Evolutionary conservation across 1,284 basidiomycete species (phyloP).

Genomic region (Xerocomus amazonicus): DNA sequence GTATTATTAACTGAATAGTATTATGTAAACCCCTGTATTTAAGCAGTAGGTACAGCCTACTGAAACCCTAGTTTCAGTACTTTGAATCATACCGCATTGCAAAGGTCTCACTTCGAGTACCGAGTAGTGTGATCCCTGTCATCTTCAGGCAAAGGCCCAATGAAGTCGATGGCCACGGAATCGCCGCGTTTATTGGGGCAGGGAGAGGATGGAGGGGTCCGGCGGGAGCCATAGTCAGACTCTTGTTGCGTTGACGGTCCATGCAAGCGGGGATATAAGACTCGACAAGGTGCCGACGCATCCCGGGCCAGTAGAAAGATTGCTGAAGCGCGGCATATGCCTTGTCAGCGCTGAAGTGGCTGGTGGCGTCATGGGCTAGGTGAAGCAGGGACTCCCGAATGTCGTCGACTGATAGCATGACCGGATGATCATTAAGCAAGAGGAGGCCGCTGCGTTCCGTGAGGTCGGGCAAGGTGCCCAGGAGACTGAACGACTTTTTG

Average conservation of each 20-base stretch:
- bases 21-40: too few species aligned
- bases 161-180: too few species aligned
- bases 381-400: neutral
- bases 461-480: neutral
- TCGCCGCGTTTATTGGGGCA: too few species aligned
- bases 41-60: too few species aligned
- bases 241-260: constrained; percentile 29
- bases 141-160: too few species aligned
- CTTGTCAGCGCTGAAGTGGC: neutral
- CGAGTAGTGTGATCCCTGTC: too few species aligned
- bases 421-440: neutral
- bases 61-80: too few species aligned
- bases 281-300: neutral
- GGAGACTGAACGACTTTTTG: neutral
- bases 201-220: too few species aligned
- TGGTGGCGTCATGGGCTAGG: neutral
- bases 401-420: neutral
- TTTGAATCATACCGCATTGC: too few species aligned
- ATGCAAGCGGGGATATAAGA: neutral
- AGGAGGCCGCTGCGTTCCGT: neutral
- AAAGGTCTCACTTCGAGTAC: too few species aligned
- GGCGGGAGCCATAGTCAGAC: neutral
- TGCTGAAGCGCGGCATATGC: neutral
- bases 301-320: neutral
- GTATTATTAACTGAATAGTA: too few species aligned